Conservation (phyloP, 352 stramenopile genomes). For the Phytopythium oedochilum region DNA sequence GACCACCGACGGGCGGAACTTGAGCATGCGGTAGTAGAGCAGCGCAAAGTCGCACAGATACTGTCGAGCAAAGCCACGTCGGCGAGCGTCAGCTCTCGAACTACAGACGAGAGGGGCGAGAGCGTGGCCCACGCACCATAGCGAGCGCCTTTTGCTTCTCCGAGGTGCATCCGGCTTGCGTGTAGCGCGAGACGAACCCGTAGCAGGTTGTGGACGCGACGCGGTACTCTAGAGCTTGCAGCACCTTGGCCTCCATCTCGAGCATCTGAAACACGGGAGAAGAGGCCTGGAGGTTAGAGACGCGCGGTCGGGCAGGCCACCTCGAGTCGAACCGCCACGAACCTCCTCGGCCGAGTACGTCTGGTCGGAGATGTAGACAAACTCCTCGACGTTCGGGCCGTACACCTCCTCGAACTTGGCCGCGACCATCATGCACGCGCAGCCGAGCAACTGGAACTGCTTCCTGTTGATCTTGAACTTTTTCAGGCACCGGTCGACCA, state of each 20-base stretch:
- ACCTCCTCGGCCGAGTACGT: slow-evolving; percentile 90
- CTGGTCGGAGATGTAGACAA: slow-evolving; percentile 97
- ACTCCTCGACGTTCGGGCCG: slow-evolving; percentile 91
- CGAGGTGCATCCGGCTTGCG: slow-evolving; percentile 41
- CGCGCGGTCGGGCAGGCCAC: no score
- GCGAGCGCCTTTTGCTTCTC: slow-evolving; percentile 58
- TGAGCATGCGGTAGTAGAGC: slow-evolving; percentile 69
- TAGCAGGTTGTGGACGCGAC: slow-evolving; percentile 74
- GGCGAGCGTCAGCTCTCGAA: not conserved
- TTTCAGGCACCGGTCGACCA: slow-evolving; percentile 78
- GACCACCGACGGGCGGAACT: slow-evolving; percentile 67
- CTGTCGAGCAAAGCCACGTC: slow-evolving; percentile 16
- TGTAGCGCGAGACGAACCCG: slow-evolving; percentile 65
- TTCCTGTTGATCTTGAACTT: slow-evolving; percentile 85
- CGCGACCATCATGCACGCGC: slow-evolving; percentile 94
- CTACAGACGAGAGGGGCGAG: no score
- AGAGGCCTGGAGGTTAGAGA: no score
- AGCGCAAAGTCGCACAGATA: slow-evolving; percentile 73
- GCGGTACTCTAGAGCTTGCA: slow-evolving; percentile 71
- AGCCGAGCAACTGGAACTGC: slow-evolving; percentile 94
- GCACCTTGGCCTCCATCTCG: slow-evolving; percentile 74
- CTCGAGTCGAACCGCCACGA: slow-evolving; percentile 1
- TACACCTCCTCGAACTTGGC: slow-evolving; percentile 98
- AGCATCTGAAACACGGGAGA: no score
- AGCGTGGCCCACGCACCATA: slow-evolving; percentile 28